These are phyloP conservation scores for Colletotrichum viniferum DNA, from an alignment of 2,329 filamentous ascomycete genomes.

Conservation along the genomic window DNA sequence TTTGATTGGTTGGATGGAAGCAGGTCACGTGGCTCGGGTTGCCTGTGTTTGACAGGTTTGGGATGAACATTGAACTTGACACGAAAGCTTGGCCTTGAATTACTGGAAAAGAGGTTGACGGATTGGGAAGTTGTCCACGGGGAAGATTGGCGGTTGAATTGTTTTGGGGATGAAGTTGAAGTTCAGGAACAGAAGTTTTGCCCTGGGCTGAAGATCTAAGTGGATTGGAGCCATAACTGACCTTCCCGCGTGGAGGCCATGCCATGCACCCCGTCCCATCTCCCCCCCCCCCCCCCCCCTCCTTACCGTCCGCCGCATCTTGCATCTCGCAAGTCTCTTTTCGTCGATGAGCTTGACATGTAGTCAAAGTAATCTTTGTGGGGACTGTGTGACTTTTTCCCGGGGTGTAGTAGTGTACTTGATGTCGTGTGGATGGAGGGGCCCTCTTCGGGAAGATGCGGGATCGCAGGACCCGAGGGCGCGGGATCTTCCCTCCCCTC, in stretches of 20 bases:
- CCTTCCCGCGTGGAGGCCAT: not conserved
- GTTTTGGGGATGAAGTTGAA: not conserved
- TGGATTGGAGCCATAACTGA: not conserved
- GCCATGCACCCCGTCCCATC: not conserved
- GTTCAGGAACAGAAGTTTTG: not conserved
- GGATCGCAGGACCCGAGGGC: not conserved
- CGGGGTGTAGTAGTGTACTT: not conserved
- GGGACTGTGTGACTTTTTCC: not conserved
- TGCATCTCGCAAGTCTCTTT: not conserved
- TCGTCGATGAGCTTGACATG: not conserved
- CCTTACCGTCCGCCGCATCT: not conserved
- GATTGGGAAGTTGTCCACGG: not conserved
- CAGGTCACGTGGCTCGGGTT: not conserved
- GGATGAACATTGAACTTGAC: not conserved
- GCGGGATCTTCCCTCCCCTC: not conserved
- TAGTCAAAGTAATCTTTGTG: not conserved
- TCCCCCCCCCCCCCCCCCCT: too few relatives aligned
- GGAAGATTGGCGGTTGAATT: not conserved
- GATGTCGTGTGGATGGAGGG: not conserved
- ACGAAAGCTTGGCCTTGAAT: not conserved
- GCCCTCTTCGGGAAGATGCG: not conserved
- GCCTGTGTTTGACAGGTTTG: not conserved
- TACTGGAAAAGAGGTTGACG: not conserved
- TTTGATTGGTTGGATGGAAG: not conserved
- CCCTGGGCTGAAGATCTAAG: not conserved